Percentiles rank a stretch among this genome's conserved stretches.
phyloP scores from a whole-genome alignment of 371 early-diverging fungal species.

The Actinomucor elegans region DNA sequence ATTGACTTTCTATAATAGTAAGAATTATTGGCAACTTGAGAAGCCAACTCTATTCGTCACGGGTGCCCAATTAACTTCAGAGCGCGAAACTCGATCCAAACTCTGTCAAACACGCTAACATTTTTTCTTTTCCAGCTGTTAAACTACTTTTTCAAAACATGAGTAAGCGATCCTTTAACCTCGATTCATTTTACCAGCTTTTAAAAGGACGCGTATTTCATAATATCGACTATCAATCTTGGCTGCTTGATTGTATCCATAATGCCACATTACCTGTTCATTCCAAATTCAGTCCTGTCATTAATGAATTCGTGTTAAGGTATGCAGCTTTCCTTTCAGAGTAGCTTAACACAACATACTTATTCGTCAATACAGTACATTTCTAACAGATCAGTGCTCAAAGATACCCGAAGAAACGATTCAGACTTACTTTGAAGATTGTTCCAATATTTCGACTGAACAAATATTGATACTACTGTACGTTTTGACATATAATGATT shows the following conservation, averaged over 20 bases:
- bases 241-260: slow-evolving; percentile 37
- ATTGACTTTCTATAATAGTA: too few relatives aligned
- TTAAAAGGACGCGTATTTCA: slow-evolving; percentile 32
- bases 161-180: slow-evolving; percentile 17
- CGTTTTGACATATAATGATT: slow-evolving; percentile 40
- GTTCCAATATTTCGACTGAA: slow-evolving; percentile 25
- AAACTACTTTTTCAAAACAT: not conserved
- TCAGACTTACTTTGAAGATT: slow-evolving; percentile 23
- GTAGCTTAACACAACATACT: not conserved
- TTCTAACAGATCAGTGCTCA: slow-evolving; percentile 25
- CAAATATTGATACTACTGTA: slow-evolving; percentile 45
- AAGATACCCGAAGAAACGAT: slow-evolving; percentile 34
- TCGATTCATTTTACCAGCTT: slow-evolving; percentile 43
- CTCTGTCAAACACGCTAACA: too few relatives aligned
- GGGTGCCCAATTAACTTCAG: too few relatives aligned
- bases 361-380: slow-evolving; percentile 12
- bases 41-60: too few relatives aligned
- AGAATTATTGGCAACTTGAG: too few relatives aligned
- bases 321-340: not conserved
- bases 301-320: slow-evolving; percentile 43
- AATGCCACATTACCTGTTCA: slow-evolving; percentile 39
- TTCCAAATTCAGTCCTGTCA: slow-evolving; percentile 31
- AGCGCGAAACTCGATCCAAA: too few relatives aligned
- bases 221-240: slow-evolving; percentile 32
- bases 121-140: too few relatives aligned